Evolutionary conservation across 495 filamentous ascomycete species (phyloP), one percentile per base, ranked within the genome.

Genomic region (Aspergillus hancockii): DNA sequence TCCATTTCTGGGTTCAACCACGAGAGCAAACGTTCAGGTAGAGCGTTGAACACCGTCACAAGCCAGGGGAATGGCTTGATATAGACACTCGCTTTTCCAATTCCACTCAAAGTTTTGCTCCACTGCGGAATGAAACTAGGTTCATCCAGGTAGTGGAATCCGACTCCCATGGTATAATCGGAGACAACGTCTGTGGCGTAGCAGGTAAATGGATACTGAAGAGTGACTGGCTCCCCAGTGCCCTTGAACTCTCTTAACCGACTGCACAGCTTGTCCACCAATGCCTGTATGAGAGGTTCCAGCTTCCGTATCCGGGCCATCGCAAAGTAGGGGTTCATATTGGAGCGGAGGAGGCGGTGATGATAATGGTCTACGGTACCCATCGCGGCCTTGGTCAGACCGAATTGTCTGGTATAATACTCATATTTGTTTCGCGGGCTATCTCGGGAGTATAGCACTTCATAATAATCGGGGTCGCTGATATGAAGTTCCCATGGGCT

Each of bases 131-230:
- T 61, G 22, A 75, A 75, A 19, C 71, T 64, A 0, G 74, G 74
- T 30, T 63, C 62, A 30, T 75, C 73, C 34, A 78, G 59, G 58
- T 70, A 76, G 55, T 69, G 61, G 28, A 61, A 69, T 13, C 62
- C 66, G 13, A 56, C 58, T 1, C 67, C 67, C 67, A 71, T 67
- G 21, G 65, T 62, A 47, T 79, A 79, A 32, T 78, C 69, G n/a
- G 64, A 68, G 6, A 81, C 68, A 4, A 80, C 71, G 41, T 81
- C 77, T 0, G 69, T 75, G 6, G 78, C 67, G 49, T 70, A 77
- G 10, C 65, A 67, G 43, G 64, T 68, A 31, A 70, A 75, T 0
- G 73, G 73, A 57, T 77, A 64, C 41, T 72, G 64, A 2, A 80
- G 47, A 38, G 68, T 68, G 18, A 79, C 32, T 0, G 70, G 65